phyloP scores from a whole-genome alignment of 2,329 filamentous ascomycete genomes.

The Neobulgaria alba region DNA sequence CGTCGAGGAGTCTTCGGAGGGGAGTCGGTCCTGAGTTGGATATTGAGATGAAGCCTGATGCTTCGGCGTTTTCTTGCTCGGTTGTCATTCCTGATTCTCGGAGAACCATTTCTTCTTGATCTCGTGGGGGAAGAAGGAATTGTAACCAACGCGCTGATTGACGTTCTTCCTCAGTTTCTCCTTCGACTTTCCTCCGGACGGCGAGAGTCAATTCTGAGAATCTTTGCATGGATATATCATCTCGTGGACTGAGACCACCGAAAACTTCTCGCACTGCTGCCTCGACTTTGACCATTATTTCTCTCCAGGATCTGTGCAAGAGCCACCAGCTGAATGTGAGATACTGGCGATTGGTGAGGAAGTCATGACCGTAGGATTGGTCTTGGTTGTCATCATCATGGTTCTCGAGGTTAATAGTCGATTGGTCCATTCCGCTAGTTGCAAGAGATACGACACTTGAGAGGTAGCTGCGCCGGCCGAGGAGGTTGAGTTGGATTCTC shows the following conservation, averaged over 20 bases:
- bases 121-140: conserved; percentile 70
- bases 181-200: conserved; percentile 79
- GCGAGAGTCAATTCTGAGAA: conserved; percentile 75
- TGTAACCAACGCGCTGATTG: conserved; percentile 59
- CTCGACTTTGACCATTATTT: conserved; percentile 73
- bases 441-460: conserved; percentile 91
- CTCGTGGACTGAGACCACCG: conserved; percentile 77
- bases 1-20: conserved; percentile 83
- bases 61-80: conserved; percentile 31
- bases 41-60: conserved; percentile 29
- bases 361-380: conserved; percentile 82
- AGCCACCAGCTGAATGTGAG: conserved; percentile 98
- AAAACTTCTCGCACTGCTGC: conserved; percentile 84
- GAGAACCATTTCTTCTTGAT: conserved; percentile 76
- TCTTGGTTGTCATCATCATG: conserved; percentile 82
- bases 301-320: conserved; percentile 79
- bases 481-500: conserved; percentile 90
- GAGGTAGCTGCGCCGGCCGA: conserved; percentile 89
- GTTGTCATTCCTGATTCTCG: conserved; percentile 72
- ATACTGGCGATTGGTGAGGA: conserved; percentile 91
- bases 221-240: conserved; percentile 73
- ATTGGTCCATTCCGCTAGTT: conserved; percentile 58
- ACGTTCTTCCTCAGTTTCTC: conserved; percentile 55
- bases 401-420: conserved; percentile 83
- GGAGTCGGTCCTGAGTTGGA: conserved; percentile 36